Evolutionary conservation across 2,329 filamentous ascomycete genomes (phyloP).

Genomic region (Beauveria sp.): DNA sequence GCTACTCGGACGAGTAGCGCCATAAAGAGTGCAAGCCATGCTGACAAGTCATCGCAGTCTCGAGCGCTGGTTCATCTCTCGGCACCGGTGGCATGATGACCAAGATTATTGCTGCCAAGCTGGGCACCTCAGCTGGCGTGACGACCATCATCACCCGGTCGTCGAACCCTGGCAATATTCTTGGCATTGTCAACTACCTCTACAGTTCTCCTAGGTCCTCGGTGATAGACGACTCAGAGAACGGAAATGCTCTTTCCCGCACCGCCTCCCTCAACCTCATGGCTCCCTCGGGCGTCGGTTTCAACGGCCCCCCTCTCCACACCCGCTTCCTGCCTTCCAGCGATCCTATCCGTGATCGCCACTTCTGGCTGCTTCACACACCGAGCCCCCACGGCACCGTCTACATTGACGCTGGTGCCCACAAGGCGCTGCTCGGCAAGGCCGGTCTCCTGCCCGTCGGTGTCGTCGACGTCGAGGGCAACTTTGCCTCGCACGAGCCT

Average conservation of each 20-base stretch:
- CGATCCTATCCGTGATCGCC: slow-evolving; percentile 81
- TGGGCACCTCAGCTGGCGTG: slow-evolving; percentile 89
- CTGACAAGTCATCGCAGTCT: slow-evolving; percentile 47
- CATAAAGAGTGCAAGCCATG: background rate
- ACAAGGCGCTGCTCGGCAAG: slow-evolving; percentile 71
- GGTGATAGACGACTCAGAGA: slow-evolving; percentile 18
- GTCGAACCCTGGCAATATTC: slow-evolving; percentile 87
- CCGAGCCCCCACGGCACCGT: slow-evolving; percentile 83
- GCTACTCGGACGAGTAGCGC: background rate
- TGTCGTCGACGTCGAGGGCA: slow-evolving; percentile 82
- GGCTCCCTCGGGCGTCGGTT: slow-evolving; percentile 18
- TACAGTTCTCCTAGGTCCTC: slow-evolving; percentile 35
- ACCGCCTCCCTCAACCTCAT: slow-evolving; percentile 34
- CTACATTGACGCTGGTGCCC: slow-evolving; percentile 87
- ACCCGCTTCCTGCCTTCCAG: slow-evolving; percentile 84
- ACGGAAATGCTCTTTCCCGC: slow-evolving; percentile 28
- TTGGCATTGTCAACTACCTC: slow-evolving; percentile 75
- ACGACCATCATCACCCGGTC: slow-evolving; percentile 93
- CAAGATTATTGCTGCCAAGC: slow-evolving; percentile 86
- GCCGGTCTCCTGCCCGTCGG: slow-evolving; percentile 84
- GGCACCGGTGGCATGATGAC: slow-evolving; percentile 97
- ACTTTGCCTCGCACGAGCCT: slow-evolving; percentile 86
- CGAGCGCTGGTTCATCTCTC: slow-evolving; percentile 76
- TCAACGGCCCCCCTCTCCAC: slow-evolving; percentile 59
- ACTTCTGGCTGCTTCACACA: slow-evolving; percentile 95